Evolutionary conservation across 768 basidiomycete genomes (phyloP).

Genomic region (Lactifluus piperatus): DNA sequence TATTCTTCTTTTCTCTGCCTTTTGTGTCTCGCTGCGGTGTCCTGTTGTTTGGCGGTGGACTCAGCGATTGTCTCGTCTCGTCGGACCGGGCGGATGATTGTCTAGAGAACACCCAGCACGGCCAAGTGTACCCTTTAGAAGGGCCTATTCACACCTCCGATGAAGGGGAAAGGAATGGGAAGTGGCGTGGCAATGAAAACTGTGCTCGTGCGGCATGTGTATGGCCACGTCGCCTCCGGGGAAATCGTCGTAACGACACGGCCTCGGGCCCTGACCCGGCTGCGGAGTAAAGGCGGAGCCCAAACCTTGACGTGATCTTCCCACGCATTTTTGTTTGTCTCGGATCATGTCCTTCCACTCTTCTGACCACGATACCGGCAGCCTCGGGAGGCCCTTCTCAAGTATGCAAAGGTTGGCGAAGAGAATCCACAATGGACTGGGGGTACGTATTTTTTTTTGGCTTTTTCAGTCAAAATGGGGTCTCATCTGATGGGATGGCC

Average conservation of each 20-base stretch:
- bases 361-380: conserved; percentile 28
- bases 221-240: conserved; percentile 11
- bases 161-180: not conserved
- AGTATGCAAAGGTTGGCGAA: conserved; percentile 73
- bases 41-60: conserved; percentile 2
- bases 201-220: not conserved
- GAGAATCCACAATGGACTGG: conserved; percentile 76
- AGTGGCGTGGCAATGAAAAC: not conserved
- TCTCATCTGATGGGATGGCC: conserved; percentile 23
- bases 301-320: conserved; percentile 13
- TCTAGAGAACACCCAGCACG: not conserved
- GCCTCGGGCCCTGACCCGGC: not conserved
- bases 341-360: not conserved
- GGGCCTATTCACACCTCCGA: not conserved
- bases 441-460: conserved; percentile 44
- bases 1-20: conserved; percentile 19
- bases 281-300: conserved; percentile 9
- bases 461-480: not conserved
- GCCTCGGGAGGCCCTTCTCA: conserved; percentile 96
- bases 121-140: not conserved
- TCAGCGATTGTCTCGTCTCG: not conserved
- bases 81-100: conserved; percentile 1
- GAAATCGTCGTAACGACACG: conserved; percentile 17
- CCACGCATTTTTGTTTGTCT: conserved; percentile 9
- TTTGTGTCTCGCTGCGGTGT: conserved; percentile 16